Conservation (phyloP, 2,329 filamentous ascomycete genomes). For the Aspergillus piperis region DNA sequence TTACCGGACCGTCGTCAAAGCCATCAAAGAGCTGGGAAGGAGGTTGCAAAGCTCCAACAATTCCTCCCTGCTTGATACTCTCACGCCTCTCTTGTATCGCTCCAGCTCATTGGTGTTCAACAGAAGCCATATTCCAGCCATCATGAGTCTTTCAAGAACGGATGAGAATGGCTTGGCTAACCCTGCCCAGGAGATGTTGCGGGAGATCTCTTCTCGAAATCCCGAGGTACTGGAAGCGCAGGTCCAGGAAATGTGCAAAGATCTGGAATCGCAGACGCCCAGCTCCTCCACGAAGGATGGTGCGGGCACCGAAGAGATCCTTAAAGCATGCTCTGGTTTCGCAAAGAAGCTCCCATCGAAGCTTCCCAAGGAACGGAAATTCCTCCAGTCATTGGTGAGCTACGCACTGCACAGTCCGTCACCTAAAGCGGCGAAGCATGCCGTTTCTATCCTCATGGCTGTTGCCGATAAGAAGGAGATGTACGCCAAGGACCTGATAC, state of each 20-base stretch:
- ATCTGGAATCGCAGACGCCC: conserved; percentile 78
- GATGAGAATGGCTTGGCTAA: conserved; percentile 76
- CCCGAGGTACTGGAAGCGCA: conserved; percentile 91
- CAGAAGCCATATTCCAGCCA: conserved; percentile 85
- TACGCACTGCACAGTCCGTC: conserved; percentile 83
- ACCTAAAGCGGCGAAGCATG: conserved; percentile 85
- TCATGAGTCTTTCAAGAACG: conserved; percentile 83
- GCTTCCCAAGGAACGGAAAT: conserved; percentile 76
- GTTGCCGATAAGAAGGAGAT: conserved; percentile 77
- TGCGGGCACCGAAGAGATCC: conserved; percentile 75
- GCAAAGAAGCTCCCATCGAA: conserved; percentile 82
- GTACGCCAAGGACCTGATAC: conserved; percentile 79
- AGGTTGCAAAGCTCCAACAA: conserved; percentile 68
- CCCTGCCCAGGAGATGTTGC: conserved; percentile 83
- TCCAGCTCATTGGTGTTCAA: conserved; percentile 87
- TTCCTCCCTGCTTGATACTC: conserved; percentile 70
- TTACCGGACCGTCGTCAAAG: conserved; percentile 85
- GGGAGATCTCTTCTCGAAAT: conserved; percentile 86
- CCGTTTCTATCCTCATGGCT: conserved; percentile 83
- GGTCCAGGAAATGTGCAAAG: conserved; percentile 85
- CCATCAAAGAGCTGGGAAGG: conserved; percentile 85
- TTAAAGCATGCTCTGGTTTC: conserved; percentile 93
- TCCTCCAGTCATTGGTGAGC: conserved; percentile 75
- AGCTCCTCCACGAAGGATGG: conserved; percentile 68
- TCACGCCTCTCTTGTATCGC: conserved; percentile 80